A percentile compares a stretch with the other conserved stretches of the same genome.
phyloP scores from a whole-genome alignment of 306 rosid genomes.

The Medicago truncatula region DNA sequence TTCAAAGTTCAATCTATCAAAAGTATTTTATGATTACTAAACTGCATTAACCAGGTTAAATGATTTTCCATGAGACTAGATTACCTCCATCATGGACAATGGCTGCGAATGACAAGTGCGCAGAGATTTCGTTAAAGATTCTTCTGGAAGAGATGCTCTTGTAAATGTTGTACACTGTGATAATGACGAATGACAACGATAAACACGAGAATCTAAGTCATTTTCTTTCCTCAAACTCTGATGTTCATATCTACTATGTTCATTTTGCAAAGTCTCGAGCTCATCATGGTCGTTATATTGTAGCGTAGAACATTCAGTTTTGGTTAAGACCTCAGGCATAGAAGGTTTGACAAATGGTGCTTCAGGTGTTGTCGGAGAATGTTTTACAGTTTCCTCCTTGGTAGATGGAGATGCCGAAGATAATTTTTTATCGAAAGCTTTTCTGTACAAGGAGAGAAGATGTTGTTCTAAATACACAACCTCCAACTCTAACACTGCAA shows the following conservation, averaged over 20 bases:
- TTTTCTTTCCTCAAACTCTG: slow-evolving; percentile 58
- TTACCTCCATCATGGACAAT: slow-evolving; percentile 89
- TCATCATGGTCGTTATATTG: slow-evolving; percentile 53
- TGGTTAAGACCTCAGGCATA: slow-evolving; percentile 46
- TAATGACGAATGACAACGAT: slow-evolving; percentile 87
- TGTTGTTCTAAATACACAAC: slow-evolving; percentile 94
- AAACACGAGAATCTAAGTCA: slow-evolving; percentile 69
- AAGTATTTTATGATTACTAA: no score
- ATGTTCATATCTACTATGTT: slow-evolving; percentile 42
- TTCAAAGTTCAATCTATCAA: no score
- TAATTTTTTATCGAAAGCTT: slow-evolving; percentile 80
- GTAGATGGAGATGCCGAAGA: slow-evolving; percentile 63
- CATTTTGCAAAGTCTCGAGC: slow-evolving; percentile 49
- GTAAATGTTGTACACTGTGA: slow-evolving; percentile 63
- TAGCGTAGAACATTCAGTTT: slow-evolving; percentile 54
- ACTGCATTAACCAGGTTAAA: no score
- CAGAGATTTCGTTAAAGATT: slow-evolving; percentile 60
- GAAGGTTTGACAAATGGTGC: slow-evolving; percentile 49
- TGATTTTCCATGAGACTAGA: slow-evolving; percentile 24
- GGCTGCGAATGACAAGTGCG: slow-evolving; percentile 95
- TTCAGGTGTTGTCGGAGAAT: slow-evolving; percentile 52
- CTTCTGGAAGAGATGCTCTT: slow-evolving; percentile 65
- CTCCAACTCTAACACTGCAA: slow-evolving; percentile 86
- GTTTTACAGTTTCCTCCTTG: slow-evolving; percentile 56
- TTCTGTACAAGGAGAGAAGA: slow-evolving; percentile 90